Evolutionary conservation across 176 grass and related monocot species (phyloP).

Genomic region (Alloteropsis semialata): DNA sequence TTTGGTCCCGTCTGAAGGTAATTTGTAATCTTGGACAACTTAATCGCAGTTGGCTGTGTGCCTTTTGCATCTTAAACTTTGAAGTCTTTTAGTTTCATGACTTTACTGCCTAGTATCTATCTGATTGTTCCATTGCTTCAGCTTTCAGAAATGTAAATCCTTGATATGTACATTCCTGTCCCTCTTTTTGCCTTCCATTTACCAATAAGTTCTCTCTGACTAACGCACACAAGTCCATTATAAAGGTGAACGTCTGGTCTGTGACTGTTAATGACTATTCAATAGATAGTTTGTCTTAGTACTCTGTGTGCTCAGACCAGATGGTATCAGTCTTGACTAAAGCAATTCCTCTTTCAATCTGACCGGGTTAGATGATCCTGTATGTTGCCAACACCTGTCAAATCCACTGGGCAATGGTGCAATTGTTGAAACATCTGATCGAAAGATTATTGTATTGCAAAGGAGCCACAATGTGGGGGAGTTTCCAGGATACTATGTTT

Average conservation of each 20-base stretch:
- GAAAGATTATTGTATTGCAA: conserved; percentile 79
- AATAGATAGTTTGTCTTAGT: background rate
- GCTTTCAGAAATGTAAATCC: conserved; percentile 2
- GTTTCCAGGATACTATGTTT: conserved; percentile 89
- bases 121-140: background rate
- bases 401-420: conserved; percentile 88
- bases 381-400: conserved; percentile 74
- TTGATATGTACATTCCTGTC: background rate
- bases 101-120: background rate
- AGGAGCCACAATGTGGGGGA: conserved; percentile 92
- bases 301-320: background rate
- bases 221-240: background rate
- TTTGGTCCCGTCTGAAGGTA: conserved; percentile 79
- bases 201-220: background rate
- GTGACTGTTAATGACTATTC: background rate
- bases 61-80: background rate
- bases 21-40: conserved; percentile 19
- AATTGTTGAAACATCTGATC: conserved; percentile 84
- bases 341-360: conserved; percentile 26
- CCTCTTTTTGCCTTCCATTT: background rate
- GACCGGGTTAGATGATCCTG: conserved; percentile 49
- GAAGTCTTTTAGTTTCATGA: background rate
- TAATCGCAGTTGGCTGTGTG: background rate
- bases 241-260: conserved; percentile 2
- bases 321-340: conserved; percentile 21